phyloP scores from a whole-genome alignment of 2,329 filamentous ascomycete genomes.

The Phialophora expanda region DNA sequence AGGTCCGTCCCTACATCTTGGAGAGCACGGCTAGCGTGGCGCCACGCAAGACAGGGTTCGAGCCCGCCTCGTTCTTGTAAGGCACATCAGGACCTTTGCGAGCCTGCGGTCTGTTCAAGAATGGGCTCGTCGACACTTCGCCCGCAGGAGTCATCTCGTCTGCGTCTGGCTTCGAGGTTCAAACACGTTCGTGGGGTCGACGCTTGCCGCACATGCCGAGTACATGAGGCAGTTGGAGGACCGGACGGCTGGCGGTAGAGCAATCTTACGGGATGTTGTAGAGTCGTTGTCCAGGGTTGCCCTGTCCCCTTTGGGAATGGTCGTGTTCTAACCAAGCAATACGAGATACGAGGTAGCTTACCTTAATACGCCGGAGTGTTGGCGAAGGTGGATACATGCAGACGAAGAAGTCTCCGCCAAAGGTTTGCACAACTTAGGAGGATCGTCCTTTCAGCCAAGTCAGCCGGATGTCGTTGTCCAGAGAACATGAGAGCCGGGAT shows the following conservation, averaged over 20 bases:
- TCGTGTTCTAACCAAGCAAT: no score
- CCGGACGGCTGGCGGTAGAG: not conserved
- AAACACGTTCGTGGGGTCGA: not conserved
- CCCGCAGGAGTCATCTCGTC: slow-evolving; percentile 25
- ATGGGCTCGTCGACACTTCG: slow-evolving; percentile 41
- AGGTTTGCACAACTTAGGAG: no score
- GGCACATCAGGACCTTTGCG: slow-evolving; percentile 49
- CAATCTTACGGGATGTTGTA: not conserved
- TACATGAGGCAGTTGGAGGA: not conserved
- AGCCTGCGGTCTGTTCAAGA: slow-evolving; percentile 46
- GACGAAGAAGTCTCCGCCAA: no score
- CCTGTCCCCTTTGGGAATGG: no score
- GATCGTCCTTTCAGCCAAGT: no score
- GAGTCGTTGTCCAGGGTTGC: not conserved
- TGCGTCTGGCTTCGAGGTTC: not conserved
- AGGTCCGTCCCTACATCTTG: slow-evolving; percentile 58
- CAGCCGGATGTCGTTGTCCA: no score
- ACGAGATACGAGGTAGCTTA: no score
- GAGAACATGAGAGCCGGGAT: no score
- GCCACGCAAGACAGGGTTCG: slow-evolving; percentile 74
- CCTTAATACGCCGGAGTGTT: no score
- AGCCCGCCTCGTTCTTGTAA: slow-evolving; percentile 58
- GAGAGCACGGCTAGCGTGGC: slow-evolving; percentile 65
- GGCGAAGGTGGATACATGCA: no score
- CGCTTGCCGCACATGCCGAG: not conserved